These are phyloP conservation scores for Neckera pumila DNA, from an alignment of 225 moss, liverwort and hornwort genomes.

Conservation along the genomic window DNA sequence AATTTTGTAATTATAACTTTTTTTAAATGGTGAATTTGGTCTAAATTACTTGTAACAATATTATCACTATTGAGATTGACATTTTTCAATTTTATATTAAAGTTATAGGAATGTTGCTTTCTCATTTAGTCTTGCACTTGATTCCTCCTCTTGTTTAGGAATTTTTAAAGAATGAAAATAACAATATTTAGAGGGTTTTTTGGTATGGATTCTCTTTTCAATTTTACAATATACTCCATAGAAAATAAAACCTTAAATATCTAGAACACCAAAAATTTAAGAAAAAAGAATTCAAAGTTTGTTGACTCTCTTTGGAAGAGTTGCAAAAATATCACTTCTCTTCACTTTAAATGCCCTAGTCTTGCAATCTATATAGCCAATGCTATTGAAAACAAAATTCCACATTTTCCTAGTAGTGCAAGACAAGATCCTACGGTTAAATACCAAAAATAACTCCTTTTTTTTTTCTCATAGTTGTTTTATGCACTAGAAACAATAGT, in stretches of 20 bases:
- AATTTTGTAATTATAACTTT: neutral
- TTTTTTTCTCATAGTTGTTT: neutral
- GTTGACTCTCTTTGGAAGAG: neutral
- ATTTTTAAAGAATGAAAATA: too few species aligned
- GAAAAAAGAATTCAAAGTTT: neutral
- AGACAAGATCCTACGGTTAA: neutral
- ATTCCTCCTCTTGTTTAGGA: neutral
- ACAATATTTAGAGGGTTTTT: too few species aligned
- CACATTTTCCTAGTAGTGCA: neutral
- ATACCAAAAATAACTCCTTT: too few species aligned
- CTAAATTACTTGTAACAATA: neutral
- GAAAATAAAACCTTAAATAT: neutral
- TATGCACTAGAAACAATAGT: neutral
- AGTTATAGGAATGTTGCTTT: neutral
- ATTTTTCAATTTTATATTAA: neutral
- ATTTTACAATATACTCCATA: neutral
- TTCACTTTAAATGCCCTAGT: neutral
- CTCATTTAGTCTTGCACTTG: neutral
- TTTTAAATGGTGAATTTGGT: neutral
- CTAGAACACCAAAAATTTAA: fast-evolving
- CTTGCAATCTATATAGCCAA: neutral
- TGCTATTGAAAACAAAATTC: neutral
- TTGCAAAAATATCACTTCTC: neutral
- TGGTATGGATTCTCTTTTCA: fast-evolving
- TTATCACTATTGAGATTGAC: neutral